Percentiles rank a stretch among this genome's conserved stretches.
Evolutionary conservation across 2,329 filamentous ascomycete genomes (phyloP).

Genomic region (Monilinia fructigena): DNA sequence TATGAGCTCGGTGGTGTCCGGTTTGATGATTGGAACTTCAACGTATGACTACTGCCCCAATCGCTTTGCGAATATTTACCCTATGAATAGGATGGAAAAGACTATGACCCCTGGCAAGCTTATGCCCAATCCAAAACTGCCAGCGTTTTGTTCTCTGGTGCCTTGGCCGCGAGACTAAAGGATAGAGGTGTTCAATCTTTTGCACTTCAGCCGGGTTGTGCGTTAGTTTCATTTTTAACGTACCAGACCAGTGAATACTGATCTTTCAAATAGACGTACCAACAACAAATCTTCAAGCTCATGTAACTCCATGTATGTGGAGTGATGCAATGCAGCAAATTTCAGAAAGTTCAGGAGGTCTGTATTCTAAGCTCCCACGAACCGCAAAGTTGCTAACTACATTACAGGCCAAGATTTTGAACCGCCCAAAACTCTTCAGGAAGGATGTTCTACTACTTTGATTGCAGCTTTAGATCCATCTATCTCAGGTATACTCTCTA

Average conservation of each 20-base stretch:
- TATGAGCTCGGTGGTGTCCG: conserved; percentile 41
- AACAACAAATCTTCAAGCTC: conserved; percentile 26
- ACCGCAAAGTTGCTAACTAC: background rate
- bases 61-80: background rate
- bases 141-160: conserved; percentile 41
- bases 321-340: background rate
- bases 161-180: conserved; percentile 12
- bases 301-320: conserved; percentile 26
- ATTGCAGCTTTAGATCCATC: conserved; percentile 43
- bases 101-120: conserved; percentile 40
- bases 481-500: background rate
- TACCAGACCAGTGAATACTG: background rate
- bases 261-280: conserved; percentile 20
- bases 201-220: conserved; percentile 26
- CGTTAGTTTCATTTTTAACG: conserved; percentile 24
- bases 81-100: conserved; percentile 25
- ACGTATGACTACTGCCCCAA: conserved; percentile 25
- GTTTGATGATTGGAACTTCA: conserved; percentile 38
- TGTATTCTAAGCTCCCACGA: background rate
- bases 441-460: conserved; percentile 38
- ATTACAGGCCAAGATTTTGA: conserved; percentile 5
- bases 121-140: conserved; percentile 48
- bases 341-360: conserved; percentile 1
- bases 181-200: conserved; percentile 25
- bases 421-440: conserved; percentile 20